phyloP scores from a whole-genome alignment of 225 moss, liverwort and hornwort species.

The Pleurozium schreberi region DNA sequence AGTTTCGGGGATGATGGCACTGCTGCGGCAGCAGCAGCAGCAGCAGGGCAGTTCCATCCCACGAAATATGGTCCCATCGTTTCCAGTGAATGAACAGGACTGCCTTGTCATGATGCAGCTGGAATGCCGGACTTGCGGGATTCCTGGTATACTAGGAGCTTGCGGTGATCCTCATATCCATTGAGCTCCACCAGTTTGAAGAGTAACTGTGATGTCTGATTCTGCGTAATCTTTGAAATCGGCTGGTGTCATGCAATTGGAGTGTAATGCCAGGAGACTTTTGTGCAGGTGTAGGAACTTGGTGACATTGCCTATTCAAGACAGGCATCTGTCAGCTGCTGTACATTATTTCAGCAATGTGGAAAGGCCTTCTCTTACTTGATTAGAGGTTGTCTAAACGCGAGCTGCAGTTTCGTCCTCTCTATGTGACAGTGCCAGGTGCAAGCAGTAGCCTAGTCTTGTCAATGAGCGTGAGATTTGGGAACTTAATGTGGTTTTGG shows the following conservation, averaged over 20 bases:
- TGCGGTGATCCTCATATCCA: background rate
- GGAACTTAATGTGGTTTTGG: background rate
- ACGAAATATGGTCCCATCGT: background rate
- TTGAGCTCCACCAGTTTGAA: background rate
- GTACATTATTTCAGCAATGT: background rate
- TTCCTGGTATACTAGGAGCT: background rate
- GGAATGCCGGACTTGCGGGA: background rate
- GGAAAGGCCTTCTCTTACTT: background rate
- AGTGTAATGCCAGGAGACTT: background rate
- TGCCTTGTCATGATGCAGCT: background rate
- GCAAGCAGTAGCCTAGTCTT: background rate
- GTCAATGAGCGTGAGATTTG: background rate
- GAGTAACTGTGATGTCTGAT: background rate
- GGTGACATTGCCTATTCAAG: background rate
- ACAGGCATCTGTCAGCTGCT: background rate
- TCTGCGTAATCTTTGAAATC: background rate
- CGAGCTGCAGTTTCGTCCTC: background rate
- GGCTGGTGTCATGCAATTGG: background rate
- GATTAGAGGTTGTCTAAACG: background rate
- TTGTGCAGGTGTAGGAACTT: background rate
- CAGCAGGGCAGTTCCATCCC: background rate
- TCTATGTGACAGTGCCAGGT: background rate
- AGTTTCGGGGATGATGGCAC: background rate
- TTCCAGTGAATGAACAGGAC: background rate
- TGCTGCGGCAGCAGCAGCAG: background rate